Conservation (phyloP, 129 eudicot genomes). For the Ambrosia trifida region DNA sequence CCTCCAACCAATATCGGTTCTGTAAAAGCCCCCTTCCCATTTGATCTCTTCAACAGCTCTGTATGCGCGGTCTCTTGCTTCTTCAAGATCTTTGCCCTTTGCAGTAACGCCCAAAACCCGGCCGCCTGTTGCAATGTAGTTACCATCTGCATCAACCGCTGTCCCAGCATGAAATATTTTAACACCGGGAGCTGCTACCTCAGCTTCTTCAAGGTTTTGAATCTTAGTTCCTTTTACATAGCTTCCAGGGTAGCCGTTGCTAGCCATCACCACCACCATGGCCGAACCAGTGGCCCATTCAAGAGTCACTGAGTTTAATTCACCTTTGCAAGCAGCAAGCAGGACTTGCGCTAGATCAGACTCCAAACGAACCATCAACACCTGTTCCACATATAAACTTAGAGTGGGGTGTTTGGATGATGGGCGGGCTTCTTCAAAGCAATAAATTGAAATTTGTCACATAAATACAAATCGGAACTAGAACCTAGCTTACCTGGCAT, state of each 20-base stretch:
- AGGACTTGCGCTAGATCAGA: slow-evolving; percentile 85
- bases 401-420: not conserved
- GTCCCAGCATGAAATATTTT: slow-evolving; percentile 91
- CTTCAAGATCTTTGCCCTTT: slow-evolving; percentile 72
- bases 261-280: slow-evolving; percentile 96
- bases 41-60: slow-evolving; percentile 68
- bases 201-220: slow-evolving; percentile 73
- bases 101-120: slow-evolving; percentile 90
- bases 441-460: not conserved
- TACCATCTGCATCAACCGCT: slow-evolving; percentile 60
- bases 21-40: slow-evolving; percentile 76
- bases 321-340: slow-evolving; percentile 81
- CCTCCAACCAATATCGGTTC: slow-evolving; percentile 87
- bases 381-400: slow-evolving; percentile 40
- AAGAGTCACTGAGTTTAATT: slow-evolving; percentile 53
- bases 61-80: slow-evolving; percentile 79
- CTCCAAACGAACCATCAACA: slow-evolving; percentile 77
- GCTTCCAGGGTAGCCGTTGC: slow-evolving; percentile 92
- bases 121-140: slow-evolving; percentile 72
- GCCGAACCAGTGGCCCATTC: slow-evolving; percentile 90
- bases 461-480: not conserved
- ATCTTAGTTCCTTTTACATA: slow-evolving; percentile 67
- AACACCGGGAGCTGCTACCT: slow-evolving; percentile 60
- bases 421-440: not conserved
- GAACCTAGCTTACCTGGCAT: slow-evolving; percentile 74